phyloP scores from a whole-genome alignment of 2,329 filamentous ascomycete genomes.

The Hyphodiscus sp. region DNA sequence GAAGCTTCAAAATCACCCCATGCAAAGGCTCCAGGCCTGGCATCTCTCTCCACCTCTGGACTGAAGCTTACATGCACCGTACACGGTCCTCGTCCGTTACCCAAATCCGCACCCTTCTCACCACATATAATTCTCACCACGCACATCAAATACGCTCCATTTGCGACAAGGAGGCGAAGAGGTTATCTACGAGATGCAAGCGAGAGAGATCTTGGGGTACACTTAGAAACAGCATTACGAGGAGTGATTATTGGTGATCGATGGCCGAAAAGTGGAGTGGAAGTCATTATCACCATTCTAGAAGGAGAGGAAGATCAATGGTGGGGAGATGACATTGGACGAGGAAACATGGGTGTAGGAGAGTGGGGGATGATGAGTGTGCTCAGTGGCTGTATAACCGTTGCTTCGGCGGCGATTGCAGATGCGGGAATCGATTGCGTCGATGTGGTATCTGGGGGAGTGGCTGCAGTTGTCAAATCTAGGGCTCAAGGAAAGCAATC shows the following conservation, averaged over 20 bases:
- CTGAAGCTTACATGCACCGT: slow-evolving; percentile 91
- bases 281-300: slow-evolving; percentile 85
- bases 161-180: slow-evolving; percentile 74
- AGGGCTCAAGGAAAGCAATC: slow-evolving; percentile 29
- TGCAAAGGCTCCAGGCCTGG: slow-evolving; percentile 43
- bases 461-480: slow-evolving; percentile 66
- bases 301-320: slow-evolving; percentile 83
- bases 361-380: slow-evolving; percentile 90
- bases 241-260: slow-evolving; percentile 87
- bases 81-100: slow-evolving; percentile 85
- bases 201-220: slow-evolving; percentile 84
- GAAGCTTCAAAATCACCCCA: slow-evolving; percentile 40
- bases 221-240: slow-evolving; percentile 83
- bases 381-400: slow-evolving; percentile 84
- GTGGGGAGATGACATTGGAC: slow-evolving; percentile 49
- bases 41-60: slow-evolving; percentile 42
- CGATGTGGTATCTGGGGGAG: slow-evolving; percentile 81
- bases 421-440: slow-evolving; percentile 96
- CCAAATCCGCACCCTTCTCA: slow-evolving; percentile 83
- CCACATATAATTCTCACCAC: slow-evolving; percentile 88
- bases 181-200: slow-evolving; percentile 80
- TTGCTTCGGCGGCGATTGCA: slow-evolving; percentile 83
- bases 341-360: slow-evolving; percentile 48
- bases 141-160: slow-evolving; percentile 94
- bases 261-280: slow-evolving; percentile 98